These are phyloP conservation scores for Phyllosticta capitalensis DNA, from an alignment of 2,329 filamentous ascomycete species.

Conservation along the genomic window DNA sequence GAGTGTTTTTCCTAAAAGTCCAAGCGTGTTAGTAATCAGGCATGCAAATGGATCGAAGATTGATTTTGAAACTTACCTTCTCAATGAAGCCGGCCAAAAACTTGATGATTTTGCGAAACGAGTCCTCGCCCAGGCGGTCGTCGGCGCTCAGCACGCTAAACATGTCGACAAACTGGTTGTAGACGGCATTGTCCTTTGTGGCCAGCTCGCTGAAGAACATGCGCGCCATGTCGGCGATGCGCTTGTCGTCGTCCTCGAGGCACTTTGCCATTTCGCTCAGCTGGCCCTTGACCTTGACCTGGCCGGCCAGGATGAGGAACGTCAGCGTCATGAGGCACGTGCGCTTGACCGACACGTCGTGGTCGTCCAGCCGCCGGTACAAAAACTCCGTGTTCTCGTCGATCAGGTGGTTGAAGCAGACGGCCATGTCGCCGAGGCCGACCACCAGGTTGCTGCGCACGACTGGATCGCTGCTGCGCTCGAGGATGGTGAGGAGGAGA, in stretches of 20 bases:
- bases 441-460: conserved; percentile 95
- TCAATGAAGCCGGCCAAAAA: conserved; percentile 95
- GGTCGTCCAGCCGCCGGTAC: conserved; percentile 84
- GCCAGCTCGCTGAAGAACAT: conserved; percentile 99
- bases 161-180: conserved; percentile 99
- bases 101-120: conserved; percentile 76
- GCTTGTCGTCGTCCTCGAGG: conserved; percentile 88
- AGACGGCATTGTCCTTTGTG: conserved; percentile 97
- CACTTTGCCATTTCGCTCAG: conserved; percentile 99
- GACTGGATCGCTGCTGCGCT: conserved; percentile 83
- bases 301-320: conserved; percentile 90
- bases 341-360: conserved; percentile 82
- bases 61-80: conserved; percentile 70
- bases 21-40: conserved; percentile 13
- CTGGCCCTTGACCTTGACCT: conserved; percentile 99
- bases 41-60: no score
- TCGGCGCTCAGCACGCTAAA: conserved; percentile 87
- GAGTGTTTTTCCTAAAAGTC: conserved; percentile 89
- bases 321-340: conserved; percentile 98
- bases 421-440: conserved; percentile 95
- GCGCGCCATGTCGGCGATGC: conserved; percentile 82
- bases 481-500: conserved; percentile 94
- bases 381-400: conserved; percentile 99
- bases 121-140: conserved; percentile 69
- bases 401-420: conserved; percentile 98